phyloP scores from a whole-genome alignment of 108 stramenopile genomes.

The Aureococcus anophagefferens region DNA sequence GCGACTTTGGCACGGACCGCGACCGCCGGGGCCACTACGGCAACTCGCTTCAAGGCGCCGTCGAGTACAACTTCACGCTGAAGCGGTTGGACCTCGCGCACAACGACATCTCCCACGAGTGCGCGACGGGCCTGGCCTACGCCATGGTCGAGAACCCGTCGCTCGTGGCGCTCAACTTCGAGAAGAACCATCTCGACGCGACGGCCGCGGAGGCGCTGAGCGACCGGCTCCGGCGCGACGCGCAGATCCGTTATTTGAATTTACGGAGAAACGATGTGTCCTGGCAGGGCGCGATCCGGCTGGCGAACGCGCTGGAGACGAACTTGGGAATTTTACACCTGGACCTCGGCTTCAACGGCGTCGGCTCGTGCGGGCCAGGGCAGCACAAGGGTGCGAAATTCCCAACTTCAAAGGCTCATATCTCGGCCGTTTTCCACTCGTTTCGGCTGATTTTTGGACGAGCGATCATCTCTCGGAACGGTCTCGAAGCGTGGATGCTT shows the following conservation, averaged over 20 bases:
- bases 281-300: neutral
- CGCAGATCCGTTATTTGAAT: slow-evolving; percentile 1
- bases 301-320: neutral
- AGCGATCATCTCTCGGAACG: too few species aligned
- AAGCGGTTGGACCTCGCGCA: neutral
- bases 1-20: slow-evolving; percentile 1
- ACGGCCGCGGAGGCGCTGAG: neutral
- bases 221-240: neutral
- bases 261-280: neutral
- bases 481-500: too few species aligned
- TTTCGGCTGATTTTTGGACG: too few species aligned
- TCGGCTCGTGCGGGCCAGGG: neutral
- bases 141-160: neutral
- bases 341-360: neutral
- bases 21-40: slow-evolving; percentile 6
- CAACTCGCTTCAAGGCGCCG: neutral
- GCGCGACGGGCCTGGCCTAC: slow-evolving; percentile 1
- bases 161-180: neutral
- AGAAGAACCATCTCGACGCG: neutral
- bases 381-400: too few species aligned
- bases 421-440: too few species aligned
- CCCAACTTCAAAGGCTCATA: too few species aligned
- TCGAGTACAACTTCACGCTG: slow-evolving; percentile 9
- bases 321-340: neutral
- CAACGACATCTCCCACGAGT: neutral